Evolutionary conservation across 2,329 filamentous ascomycete species (phyloP).

Genomic region (Trichoderma asperellum): DNA sequence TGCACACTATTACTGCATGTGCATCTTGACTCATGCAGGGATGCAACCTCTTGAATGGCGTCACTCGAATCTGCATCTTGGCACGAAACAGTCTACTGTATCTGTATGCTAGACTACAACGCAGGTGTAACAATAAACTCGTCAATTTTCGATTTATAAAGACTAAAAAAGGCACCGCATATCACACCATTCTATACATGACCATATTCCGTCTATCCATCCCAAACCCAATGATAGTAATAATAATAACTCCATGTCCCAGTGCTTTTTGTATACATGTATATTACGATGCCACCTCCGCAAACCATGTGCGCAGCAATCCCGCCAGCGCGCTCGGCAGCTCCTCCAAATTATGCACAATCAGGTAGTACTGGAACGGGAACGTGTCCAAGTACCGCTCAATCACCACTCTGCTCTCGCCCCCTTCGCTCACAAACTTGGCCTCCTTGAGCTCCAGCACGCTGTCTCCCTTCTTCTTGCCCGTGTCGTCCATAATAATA

Average conservation of each 20-base stretch:
- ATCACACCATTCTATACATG: background rate
- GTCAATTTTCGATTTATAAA: background rate
- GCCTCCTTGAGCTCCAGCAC: constrained; percentile 90
- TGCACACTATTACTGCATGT: background rate
- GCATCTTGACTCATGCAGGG: background rate
- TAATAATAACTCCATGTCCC: background rate
- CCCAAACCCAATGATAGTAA: background rate
- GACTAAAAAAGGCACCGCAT: background rate
- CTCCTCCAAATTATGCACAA: constrained; percentile 90
- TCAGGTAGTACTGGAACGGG: constrained; percentile 95
- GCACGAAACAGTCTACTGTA: too few species aligned
- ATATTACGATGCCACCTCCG: constrained; percentile 60
- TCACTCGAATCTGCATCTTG: background rate
- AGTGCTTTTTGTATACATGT: constrained; percentile 17
- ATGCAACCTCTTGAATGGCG: background rate
- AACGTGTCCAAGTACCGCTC: constrained; percentile 93
- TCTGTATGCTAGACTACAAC: too few species aligned
- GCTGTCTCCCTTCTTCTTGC: constrained; percentile 57
- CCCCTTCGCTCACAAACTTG: constrained; percentile 71
- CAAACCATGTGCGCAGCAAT: constrained; percentile 94
- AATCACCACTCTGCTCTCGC: constrained; percentile 73
- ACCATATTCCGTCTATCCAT: background rate
- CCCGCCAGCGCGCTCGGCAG: constrained; percentile 86
- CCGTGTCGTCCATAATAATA: constrained; percentile 81
- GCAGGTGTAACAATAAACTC: background rate